phyloP scores from a whole-genome alignment of 805 yeast genomes.

The Ogataea thermomethanolica region DNA sequence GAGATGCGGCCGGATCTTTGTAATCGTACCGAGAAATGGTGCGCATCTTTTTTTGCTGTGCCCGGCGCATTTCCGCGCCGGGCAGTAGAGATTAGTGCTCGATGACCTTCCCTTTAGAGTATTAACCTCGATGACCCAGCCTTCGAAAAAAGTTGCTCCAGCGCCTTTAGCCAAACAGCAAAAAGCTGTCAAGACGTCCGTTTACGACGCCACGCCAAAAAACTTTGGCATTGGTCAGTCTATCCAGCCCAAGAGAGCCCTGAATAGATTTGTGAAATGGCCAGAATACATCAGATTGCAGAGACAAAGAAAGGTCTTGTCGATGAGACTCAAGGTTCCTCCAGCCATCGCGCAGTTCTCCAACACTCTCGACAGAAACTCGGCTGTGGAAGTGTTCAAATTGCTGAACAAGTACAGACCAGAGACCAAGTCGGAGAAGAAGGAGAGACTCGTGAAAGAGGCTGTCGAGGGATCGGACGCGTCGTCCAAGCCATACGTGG shows the following conservation, averaged over 20 bases:
- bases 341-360: conserved; percentile 98
- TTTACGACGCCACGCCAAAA: conserved; percentile 85
- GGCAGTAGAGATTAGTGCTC: conserved; percentile 25
- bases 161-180: conserved; percentile 88
- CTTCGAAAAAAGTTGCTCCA: conserved; percentile 87
- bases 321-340: conserved; percentile 97
- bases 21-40: conserved; percentile 7
- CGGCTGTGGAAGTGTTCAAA: conserved; percentile 96
- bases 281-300: conserved; percentile 97
- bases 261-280: conserved; percentile 97
- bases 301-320: conserved; percentile 97
- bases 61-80: conserved; percentile 2
- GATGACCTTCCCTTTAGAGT: conserved; percentile 27
- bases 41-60: conserved; percentile 3
- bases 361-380: conserved; percentile 95
- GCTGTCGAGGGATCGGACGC: conserved; percentile 94
- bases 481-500: conserved; percentile 94
- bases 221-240: conserved; percentile 96
- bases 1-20: conserved; percentile 6
- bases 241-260: conserved; percentile 92
- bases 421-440: conserved; percentile 95
- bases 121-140: conserved; percentile 37
- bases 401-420: conserved; percentile 99
- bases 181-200: conserved; percentile 67
- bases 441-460: conserved; percentile 97